phyloP scores from a whole-genome alignment of 2,329 filamentous ascomycete genomes.

The Paraphaeosphaeria minitans region DNA sequence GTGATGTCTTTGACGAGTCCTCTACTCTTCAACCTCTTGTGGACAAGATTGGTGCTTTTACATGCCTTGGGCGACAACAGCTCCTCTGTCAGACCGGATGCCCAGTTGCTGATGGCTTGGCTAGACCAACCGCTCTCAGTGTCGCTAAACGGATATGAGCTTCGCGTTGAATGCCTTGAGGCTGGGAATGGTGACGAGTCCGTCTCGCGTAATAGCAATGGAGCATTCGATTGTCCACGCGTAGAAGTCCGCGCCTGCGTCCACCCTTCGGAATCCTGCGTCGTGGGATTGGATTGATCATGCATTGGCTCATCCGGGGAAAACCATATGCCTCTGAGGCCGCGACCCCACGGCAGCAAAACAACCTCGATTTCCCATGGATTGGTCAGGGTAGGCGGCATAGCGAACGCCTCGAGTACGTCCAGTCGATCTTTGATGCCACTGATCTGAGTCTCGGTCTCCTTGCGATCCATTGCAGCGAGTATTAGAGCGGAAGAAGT shows the following conservation, averaged over 20 bases:
- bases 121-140: constrained; percentile 55
- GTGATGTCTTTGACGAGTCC: constrained; percentile 70
- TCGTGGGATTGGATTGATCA: constrained; percentile 39
- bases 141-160: constrained; percentile 29
- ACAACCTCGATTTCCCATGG: constrained; percentile 80
- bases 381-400: constrained; percentile 62
- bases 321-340: constrained; percentile 61
- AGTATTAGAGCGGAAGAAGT: constrained; percentile 46
- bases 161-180: constrained; percentile 17
- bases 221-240: constrained; percentile 13
- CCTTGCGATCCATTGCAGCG: constrained; percentile 44
- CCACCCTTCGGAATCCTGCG: constrained; percentile 55
- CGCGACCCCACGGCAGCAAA: constrained; percentile 69
- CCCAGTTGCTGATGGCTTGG: constrained; percentile 56
- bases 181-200: constrained; percentile 31
- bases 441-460: constrained; percentile 52
- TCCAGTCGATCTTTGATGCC: constrained; percentile 55
- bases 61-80: constrained; percentile 74
- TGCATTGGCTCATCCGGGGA: constrained; percentile 49
- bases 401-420: constrained; percentile 61
- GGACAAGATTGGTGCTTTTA: constrained; percentile 65
- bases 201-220: constrained; percentile 21
- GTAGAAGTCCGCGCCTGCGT: constrained; percentile 43
- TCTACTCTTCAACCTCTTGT: constrained; percentile 74
- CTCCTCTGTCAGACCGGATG: constrained; percentile 53